Evolutionary conservation across 2,329 filamentous ascomycete genomes (phyloP).

Genomic region (Falciphora oryzae): DNA sequence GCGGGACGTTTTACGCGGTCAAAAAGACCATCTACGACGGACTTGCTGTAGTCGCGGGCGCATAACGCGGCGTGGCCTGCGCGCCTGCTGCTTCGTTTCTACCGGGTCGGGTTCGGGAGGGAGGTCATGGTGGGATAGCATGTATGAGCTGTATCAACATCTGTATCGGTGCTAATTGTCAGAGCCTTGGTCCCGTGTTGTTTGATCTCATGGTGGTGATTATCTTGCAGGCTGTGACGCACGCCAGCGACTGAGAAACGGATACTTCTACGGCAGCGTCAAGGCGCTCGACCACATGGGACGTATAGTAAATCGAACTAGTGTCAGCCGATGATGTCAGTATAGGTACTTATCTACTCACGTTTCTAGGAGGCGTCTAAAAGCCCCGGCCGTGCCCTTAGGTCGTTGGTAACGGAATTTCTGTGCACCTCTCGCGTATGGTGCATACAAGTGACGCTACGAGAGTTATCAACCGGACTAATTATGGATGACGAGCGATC

Average conservation of each 20-base stretch:
- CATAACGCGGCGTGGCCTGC: slow-evolving; percentile 30
- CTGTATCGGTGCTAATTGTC: background rate
- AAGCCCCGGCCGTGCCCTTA: background rate
- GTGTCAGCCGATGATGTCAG: background rate
- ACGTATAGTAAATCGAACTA: background rate
- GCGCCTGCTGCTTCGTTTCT: no score
- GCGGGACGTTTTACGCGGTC: slow-evolving; percentile 76
- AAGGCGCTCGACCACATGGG: no score
- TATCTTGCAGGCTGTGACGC: no score
- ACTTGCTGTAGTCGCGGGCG: slow-evolving; percentile 80
- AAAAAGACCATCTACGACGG: slow-evolving; percentile 90
- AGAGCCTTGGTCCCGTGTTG: background rate
- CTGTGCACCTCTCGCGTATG: no score
- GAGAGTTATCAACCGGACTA: no score
- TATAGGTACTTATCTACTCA: background rate
- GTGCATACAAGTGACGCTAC: no score
- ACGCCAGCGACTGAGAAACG: no score
- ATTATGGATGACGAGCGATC: no score
- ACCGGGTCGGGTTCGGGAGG: no score
- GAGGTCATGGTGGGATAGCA: background rate
- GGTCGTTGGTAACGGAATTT: no score
- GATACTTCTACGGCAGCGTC: no score
- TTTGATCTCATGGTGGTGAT: background rate
- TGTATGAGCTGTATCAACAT: background rate
- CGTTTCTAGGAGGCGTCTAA: background rate